Evolutionary conservation across 331 rosid species (phyloP).

Genomic region (Quercus lobata): DNA sequence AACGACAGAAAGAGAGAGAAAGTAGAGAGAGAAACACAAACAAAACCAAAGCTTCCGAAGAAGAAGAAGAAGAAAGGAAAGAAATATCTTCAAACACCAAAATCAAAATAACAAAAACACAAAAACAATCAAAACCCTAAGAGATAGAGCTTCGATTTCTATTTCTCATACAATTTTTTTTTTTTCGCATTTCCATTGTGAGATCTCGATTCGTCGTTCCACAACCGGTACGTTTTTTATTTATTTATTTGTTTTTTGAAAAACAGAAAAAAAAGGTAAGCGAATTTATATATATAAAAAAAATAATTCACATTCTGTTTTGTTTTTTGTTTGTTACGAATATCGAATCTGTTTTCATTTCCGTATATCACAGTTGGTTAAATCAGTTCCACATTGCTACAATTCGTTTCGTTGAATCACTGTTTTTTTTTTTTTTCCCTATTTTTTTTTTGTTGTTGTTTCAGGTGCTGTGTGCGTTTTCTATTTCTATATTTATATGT

Average conservation of each 20-base stretch:
- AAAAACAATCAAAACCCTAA: constrained; percentile 44
- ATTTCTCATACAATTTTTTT: neutral
- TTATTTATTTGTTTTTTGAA: neutral
- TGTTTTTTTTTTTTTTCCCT: neutral
- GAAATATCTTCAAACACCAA: constrained; percentile 14
- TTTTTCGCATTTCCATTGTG: constrained; percentile 40
- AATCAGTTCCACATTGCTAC: constrained; percentile 33
- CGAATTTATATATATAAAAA: no score
- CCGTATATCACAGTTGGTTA: constrained; percentile 15
- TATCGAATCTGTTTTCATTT: constrained; percentile 28
- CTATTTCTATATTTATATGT: neutral
- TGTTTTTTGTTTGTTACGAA: neutral
- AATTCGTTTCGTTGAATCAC: constrained; percentile 6
- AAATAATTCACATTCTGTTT: no score
- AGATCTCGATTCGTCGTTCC: constrained; percentile 65
- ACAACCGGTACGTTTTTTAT: constrained; percentile 38
- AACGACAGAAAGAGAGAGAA: constrained; percentile 23
- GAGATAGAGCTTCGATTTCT: constrained; percentile 27
- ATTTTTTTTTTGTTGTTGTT: constrained; percentile 6
- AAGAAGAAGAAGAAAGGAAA: constrained; percentile 17
- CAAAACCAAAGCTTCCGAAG: neutral
- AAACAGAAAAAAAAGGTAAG: neutral
- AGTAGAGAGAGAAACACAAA: constrained; percentile 2
- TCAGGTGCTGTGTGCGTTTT: neutral
- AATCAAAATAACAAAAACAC: neutral